These are phyloP conservation scores for Paspalum vaginatum DNA, from an alignment of 176 grass and related monocot genomes.

Conservation along the genomic window DNA sequence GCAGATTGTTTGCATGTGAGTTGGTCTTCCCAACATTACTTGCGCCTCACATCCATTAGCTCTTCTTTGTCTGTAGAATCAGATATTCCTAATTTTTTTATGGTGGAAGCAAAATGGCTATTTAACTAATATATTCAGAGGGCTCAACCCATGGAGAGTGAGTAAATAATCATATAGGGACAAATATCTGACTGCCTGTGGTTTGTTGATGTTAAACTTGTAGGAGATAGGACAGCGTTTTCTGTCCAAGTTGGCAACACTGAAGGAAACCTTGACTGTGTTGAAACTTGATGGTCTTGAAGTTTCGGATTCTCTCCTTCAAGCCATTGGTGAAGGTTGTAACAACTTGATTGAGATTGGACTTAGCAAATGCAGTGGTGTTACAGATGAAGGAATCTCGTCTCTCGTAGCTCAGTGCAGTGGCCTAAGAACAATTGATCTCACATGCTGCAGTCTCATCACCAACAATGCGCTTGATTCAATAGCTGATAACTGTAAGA, in stretches of 20 bases:
- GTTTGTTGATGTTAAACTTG: conserved; percentile 33
- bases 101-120: not conserved
- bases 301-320: conserved; percentile 61
- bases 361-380: conserved; percentile 83
- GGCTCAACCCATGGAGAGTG: not conserved
- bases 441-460: conserved; percentile 74
- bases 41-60: not conserved
- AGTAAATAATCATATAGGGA: not conserved
- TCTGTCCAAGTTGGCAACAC: conserved; percentile 64
- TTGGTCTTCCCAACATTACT: conserved; percentile 22
- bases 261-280: conserved; percentile 70
- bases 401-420: conserved; percentile 63
- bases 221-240: conserved; percentile 75
- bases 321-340: conserved; percentile 62
- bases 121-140: not conserved
- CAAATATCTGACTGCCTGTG: conserved; percentile 11
- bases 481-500: conserved; percentile 84
- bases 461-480: conserved; percentile 70
- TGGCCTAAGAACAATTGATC: conserved; percentile 74
- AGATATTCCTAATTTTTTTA: not conserved
- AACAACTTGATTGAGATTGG: conserved; percentile 81
- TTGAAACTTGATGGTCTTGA: conserved; percentile 86
- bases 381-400: conserved; percentile 84
- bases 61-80: conserved; percentile 1
- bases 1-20: conserved; percentile 81